Base-by-base conservation (phyloP, 305 asterid species). In the Solanum hybrid region DNA sequence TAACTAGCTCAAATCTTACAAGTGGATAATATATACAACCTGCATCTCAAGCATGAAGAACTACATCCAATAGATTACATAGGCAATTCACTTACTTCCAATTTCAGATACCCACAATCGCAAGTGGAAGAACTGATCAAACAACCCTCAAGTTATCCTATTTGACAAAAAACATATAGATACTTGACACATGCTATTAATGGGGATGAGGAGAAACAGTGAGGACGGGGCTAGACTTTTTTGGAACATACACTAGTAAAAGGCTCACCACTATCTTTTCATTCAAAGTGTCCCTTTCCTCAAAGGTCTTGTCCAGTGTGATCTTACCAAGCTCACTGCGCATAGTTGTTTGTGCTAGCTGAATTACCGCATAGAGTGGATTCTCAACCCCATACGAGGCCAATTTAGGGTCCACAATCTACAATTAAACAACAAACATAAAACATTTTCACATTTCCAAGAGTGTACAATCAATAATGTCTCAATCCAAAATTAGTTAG, bases 291-390 rank as follows among this genome's bases (percentile, higher is more conserved):
- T 93, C 98, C 88, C 98, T 95, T 91, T 97, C 99, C 91, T 94
- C 98, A 89, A 96, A 96, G 38, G 99, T 97, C 94, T 95, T 97
- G 94, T 96, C 99, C 60, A 97, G 93, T 17, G 98, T 95, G 91
- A 97, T 95, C 94, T 97, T 97, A 26, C 99, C 98, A 27, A 97
- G 95, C 94, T 97, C 99, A 93, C 99, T 97, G n/a, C 99, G 94
- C 99, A 97, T 97, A 66, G 99, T 95, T 37, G 99, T 97, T 90
- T 97, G 99, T 1, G 99, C 98, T 40, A 96, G 98, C 91, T 95
- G 99, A 92, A 94, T 93, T 78, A 97, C 96, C 40, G 98, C 97
- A 92, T 92, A 94, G 36, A 96, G 76, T 10, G 99, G 99, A 92
- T 95, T 93, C 92, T 94, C 95, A 89, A 97, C 99, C 51, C 99